phyloP scores from a whole-genome alignment of 257 asterid genomes.

The Dorcoceras hygrometricum region DNA sequence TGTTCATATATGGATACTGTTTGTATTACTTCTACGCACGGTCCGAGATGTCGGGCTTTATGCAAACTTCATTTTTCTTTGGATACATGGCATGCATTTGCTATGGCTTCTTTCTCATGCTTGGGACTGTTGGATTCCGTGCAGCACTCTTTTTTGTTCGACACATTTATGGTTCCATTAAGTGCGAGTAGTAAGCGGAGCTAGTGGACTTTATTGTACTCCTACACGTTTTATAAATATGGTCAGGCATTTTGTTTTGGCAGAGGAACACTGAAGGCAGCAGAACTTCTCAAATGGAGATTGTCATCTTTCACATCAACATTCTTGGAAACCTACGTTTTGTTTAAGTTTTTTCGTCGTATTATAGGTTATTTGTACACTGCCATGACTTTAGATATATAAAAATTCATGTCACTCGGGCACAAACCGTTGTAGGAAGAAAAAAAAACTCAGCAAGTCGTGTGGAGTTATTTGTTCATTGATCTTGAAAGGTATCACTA shows the following conservation, averaged over 20 bases:
- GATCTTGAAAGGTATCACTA: too few species aligned
- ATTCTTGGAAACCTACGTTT: background rate
- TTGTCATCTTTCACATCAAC: background rate
- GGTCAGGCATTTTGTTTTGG: background rate
- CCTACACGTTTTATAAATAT: background rate
- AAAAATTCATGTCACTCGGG: too few species aligned
- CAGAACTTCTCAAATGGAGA: background rate
- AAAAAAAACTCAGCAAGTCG: background rate
- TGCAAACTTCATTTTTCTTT: constrained; percentile 83
- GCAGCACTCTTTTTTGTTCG: constrained; percentile 22
- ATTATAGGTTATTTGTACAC: too few species aligned
- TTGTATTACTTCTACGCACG: constrained; percentile 43
- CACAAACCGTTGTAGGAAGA: too few species aligned
- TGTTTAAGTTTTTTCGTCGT: background rate
- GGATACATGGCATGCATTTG: constrained; percentile 55
- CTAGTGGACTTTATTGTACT: background rate
- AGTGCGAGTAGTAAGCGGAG: constrained; percentile 35
- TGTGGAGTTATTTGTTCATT: background rate
- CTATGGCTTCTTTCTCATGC: constrained; percentile 56
- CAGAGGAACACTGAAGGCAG: background rate
- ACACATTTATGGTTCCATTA: constrained; percentile 1
- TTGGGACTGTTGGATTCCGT: constrained; percentile 43
- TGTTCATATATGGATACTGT: constrained; percentile 40
- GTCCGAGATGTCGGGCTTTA: constrained; percentile 44
- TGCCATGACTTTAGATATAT: too few species aligned